Base-by-base conservation (phyloP, 495 filamentous ascomycete species). In the Chaetomium tenue region DNA sequence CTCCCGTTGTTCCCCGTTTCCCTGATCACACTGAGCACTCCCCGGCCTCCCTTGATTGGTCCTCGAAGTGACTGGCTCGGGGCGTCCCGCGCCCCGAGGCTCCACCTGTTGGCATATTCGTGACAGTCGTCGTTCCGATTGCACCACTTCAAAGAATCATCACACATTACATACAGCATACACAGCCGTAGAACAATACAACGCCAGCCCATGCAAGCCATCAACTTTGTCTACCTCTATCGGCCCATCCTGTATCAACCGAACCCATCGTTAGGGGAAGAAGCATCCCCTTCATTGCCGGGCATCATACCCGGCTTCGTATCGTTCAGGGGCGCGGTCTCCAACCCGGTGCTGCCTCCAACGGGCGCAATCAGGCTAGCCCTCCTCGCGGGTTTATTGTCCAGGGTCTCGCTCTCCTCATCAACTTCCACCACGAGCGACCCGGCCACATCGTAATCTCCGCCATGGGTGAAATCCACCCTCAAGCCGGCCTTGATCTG, bases 401-500 rank as follows among this genome's bases (percentile, higher is more conserved):
- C 71, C 22, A 84, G 69, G 9, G 72, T 77, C 71, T 90, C 87
- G 64, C 84, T 88, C 53, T 84, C 87, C 61, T 89, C 87, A 56
- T 88, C 88, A 0, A 86, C 79, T 40, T 80, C 70, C 37, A 76
- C 75, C 39, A 82, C 76, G 2, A 52, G 64, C 9, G 71, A 71
- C 51, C 67, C 65, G 63, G 74, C 66, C 66, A 69, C 65, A 74
- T 66, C 18, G 71, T 78, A 75, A 66, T 77, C 42, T 78, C 60
- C 74, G 73, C 71, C 59, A 33, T 16, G 33, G 4, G 42, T 56
- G 47, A 53, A 12, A 72, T 68, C 63, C 39, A 68, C 48, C 44
- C 75, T 67, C 39, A 80, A 78, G 58, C 83, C 82, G 22, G 86
- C 78, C 58, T 84, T 85, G 46, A 89, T 75, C 28, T 82, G 75